Percentiles rank a stretch among this genome's conserved stretches.
Evolutionary conservation across 2,329 filamentous ascomycete species (phyloP).

Genomic region (Fusarium aywerte): DNA sequence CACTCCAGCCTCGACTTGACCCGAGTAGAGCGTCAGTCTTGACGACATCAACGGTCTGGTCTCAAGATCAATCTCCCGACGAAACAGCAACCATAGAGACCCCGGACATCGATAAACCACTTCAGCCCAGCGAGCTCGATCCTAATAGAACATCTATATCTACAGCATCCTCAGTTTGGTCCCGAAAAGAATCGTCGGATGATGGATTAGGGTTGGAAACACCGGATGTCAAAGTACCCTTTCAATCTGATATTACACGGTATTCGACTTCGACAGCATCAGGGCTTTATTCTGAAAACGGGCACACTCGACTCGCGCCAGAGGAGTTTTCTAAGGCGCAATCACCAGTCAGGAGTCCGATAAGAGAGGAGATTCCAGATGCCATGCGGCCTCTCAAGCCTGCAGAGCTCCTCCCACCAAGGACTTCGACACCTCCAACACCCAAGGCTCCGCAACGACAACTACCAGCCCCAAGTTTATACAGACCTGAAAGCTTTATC

Average conservation of each 20-base stretch:
- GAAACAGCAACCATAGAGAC: conserved; percentile 8
- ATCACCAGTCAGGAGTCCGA: conserved; percentile 1
- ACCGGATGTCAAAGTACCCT: conserved; percentile 11
- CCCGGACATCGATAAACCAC: conserved; percentile 21
- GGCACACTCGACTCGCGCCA: conserved; percentile 2
- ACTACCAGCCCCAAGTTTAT: conserved; percentile 9
- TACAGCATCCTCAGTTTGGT: conserved; percentile 21
- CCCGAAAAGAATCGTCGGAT: neutral
- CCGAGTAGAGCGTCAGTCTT: conserved; percentile 22
- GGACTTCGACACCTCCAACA: conserved; percentile 19
- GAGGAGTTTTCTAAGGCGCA: conserved; percentile 23
- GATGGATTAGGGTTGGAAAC: conserved; percentile 8
- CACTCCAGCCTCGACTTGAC: conserved; percentile 7
- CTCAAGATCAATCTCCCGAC: conserved; percentile 7
- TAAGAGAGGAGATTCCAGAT: conserved; percentile 19
- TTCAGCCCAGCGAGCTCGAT: conserved; percentile 20
- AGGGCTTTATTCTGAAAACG: conserved; percentile 20
- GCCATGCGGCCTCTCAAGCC: conserved; percentile 12
- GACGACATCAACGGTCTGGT: conserved; percentile 30
- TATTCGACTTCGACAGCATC: conserved; percentile 34
- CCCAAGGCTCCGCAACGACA: conserved; percentile 11
- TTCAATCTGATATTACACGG: conserved; percentile 11
- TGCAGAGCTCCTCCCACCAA: conserved; percentile 15
- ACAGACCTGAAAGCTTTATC: conserved; percentile 18
- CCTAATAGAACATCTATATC: conserved; percentile 15